Base-by-base conservation (phyloP, 176 grass and related monocot species). In the Triticum dicoccoides region DNA sequence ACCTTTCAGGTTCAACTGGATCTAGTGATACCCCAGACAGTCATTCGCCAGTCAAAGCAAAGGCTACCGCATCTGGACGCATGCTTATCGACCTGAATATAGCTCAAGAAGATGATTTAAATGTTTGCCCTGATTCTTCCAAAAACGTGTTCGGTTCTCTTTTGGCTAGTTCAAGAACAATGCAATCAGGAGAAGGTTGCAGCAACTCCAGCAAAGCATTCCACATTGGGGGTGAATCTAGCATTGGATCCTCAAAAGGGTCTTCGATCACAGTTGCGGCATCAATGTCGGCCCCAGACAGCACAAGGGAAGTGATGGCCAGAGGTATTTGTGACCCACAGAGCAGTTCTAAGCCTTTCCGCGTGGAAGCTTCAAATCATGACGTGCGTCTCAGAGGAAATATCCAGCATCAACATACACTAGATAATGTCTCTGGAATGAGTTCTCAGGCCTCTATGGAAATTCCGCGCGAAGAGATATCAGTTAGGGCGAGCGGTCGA, bases 61-160 rank as follows among this genome's bases (percentile, higher is more conserved):
- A 92, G 76, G 73, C 63, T 35, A 34, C 61, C 18, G 33, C 42
- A 76, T 75, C 51, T 62, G 86, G 89, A 80, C 67, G 32, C 80
- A 76, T 87, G 64, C 73, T 85, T 67, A 92, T 98, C 4, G 95
- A 98, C 86, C 89, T 98, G 45, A 98, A 98, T 82, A 77, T 92
- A 70, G 80, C 88, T 73, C 91, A 95, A 89, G 93, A 92, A 51
- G 89, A 98, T 73, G 93, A 93, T 65, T 74, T 76, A 29, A 58
- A 68, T 73, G 24, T 33, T 84, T 56, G 9, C 35, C 54, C 70
- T 56, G 33, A 81, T 84, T 68, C 87, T 39, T 82, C 81, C 11
- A 61, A 75, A 86, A 61, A 75, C 84, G 29, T 61, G 24, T 17
- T 51, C 11, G 33, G 49, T 83, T 85, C 89, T 77, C 34, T 61